Conservation (phyloP, 2,329 filamentous ascomycete species). For the Botryotinia globosa region DNA sequence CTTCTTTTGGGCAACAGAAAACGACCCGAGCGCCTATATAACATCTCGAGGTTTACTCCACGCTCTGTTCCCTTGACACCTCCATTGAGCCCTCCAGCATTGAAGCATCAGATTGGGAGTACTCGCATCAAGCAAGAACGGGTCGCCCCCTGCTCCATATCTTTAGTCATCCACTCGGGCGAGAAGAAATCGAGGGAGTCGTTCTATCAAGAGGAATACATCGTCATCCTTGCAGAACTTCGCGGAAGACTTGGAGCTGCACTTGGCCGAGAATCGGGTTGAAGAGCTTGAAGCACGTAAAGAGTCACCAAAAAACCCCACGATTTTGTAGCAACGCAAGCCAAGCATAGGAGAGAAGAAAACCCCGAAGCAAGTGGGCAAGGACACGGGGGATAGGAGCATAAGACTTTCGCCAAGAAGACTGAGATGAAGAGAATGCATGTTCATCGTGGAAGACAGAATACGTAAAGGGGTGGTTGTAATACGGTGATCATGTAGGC, state of each 20-base stretch:
- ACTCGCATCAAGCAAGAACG: conserved; percentile 2
- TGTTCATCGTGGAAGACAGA: neutral
- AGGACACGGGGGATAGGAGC: neutral
- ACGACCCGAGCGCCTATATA: neutral
- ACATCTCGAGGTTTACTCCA: conserved; percentile 3
- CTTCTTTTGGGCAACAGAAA: conserved; percentile 1
- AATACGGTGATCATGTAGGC: conserved; percentile 1
- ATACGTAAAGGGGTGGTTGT: neutral
- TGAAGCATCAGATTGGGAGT: neutral
- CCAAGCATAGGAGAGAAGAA: neutral
- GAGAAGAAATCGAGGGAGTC: neutral
- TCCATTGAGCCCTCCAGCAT: conserved; percentile 6
- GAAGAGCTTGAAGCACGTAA: neutral
- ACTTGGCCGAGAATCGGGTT: conserved; percentile 15
- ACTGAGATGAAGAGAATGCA: neutral
- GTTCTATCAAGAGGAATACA: conserved; percentile 19
- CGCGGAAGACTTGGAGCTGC: conserved; percentile 16
- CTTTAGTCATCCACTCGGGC: conserved; percentile 18
- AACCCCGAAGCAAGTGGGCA: neutral
- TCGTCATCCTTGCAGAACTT: conserved; percentile 13
- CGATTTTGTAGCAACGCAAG: neutral
- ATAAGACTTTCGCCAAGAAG: neutral
- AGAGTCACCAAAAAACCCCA: neutral
- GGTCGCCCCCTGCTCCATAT: neutral
- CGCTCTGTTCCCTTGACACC: conserved; percentile 19